Conservation (phyloP, 495 filamentous ascomycete genomes). For the Tuber magnatum region DNA sequence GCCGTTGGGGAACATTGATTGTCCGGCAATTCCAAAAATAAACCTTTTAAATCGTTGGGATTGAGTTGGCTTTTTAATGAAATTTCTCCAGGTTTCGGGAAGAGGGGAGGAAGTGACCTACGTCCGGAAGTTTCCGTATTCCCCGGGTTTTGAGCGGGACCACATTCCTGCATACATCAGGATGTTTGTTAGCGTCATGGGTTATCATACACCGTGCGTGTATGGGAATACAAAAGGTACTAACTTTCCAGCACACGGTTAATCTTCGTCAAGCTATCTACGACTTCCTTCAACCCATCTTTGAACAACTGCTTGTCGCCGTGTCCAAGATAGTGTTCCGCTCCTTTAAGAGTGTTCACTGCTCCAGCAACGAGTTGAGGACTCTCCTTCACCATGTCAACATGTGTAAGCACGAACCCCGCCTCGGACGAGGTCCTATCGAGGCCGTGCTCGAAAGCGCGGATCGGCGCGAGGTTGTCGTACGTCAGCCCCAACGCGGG, state of each 20-base stretch:
- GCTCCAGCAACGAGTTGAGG: slow-evolving; percentile 62
- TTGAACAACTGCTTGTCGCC: slow-evolving; percentile 54
- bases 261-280: slow-evolving; percentile 59
- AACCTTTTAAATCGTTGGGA: slow-evolving; percentile 46
- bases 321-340: slow-evolving; percentile 39
- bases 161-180: slow-evolving; percentile 60
- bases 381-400: slow-evolving; percentile 78
- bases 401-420: slow-evolving; percentile 76
- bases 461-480: slow-evolving; percentile 72
- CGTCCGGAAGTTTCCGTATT: slow-evolving; percentile 77
- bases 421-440: slow-evolving; percentile 83
- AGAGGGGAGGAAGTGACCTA: background rate
- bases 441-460: slow-evolving; percentile 79
- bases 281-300: slow-evolving; percentile 54
- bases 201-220: slow-evolving; percentile 12
- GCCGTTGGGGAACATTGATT: slow-evolving; percentile 85
- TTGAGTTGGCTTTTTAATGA: background rate
- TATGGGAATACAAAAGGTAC: slow-evolving; percentile 22
- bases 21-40: slow-evolving; percentile 84
- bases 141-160: slow-evolving; percentile 65
- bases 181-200: slow-evolving; percentile 8
- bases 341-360: slow-evolving; percentile 56
- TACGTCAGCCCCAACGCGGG: slow-evolving; percentile 61
- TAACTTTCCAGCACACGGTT: slow-evolving; percentile 72
- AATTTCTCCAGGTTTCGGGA: background rate